Conservation (phyloP, 2,329 filamentous ascomycete genomes). For the Teratosphaeriaceae sp. region DNA sequence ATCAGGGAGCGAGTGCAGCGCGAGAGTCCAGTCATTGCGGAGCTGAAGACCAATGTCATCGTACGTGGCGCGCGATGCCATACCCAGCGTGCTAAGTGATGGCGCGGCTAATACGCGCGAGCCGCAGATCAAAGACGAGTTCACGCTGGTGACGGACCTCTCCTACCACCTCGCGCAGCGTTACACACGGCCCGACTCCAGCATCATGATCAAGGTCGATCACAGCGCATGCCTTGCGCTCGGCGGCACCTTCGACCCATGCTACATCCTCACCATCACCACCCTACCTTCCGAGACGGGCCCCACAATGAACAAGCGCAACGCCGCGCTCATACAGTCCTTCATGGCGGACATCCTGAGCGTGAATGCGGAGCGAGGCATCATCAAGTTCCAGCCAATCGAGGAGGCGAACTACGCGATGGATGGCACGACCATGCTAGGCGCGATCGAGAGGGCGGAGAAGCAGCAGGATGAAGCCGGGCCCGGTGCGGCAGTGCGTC, state of each 20-base stretch:
- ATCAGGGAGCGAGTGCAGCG: slow-evolving; percentile 36
- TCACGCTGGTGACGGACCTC: slow-evolving; percentile 65
- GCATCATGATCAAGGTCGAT: slow-evolving; percentile 68
- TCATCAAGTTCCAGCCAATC: slow-evolving; percentile 65
- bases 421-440: slow-evolving; percentile 62
- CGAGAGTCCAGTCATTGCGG: slow-evolving; percentile 42
- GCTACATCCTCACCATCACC: slow-evolving; percentile 70
- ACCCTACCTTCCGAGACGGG: slow-evolving; percentile 63
- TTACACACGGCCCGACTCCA: slow-evolving; percentile 67
- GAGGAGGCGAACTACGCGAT: slow-evolving; percentile 65
- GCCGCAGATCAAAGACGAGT: slow-evolving; percentile 72
- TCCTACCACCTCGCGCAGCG: slow-evolving; percentile 66
- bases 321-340: slow-evolving; percentile 68
- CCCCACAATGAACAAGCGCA: slow-evolving; percentile 71
- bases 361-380: slow-evolving; percentile 59
- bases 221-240: slow-evolving; percentile 71
- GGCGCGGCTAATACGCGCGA: too few relatives aligned
- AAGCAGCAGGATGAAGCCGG: slow-evolving; percentile 36
- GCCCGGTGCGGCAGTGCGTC: slow-evolving; percentile 27
- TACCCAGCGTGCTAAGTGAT: too few relatives aligned
- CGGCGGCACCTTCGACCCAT: slow-evolving; percentile 67
- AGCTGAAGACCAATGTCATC: slow-evolving; percentile 46
- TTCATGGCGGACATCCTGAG: slow-evolving; percentile 65
- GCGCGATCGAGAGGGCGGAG: slow-evolving; percentile 57
- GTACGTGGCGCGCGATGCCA: slow-evolving; percentile 28